Evolutionary conservation across 805 yeast species (phyloP).

Genomic region (Candida nonsorbophila): DNA sequence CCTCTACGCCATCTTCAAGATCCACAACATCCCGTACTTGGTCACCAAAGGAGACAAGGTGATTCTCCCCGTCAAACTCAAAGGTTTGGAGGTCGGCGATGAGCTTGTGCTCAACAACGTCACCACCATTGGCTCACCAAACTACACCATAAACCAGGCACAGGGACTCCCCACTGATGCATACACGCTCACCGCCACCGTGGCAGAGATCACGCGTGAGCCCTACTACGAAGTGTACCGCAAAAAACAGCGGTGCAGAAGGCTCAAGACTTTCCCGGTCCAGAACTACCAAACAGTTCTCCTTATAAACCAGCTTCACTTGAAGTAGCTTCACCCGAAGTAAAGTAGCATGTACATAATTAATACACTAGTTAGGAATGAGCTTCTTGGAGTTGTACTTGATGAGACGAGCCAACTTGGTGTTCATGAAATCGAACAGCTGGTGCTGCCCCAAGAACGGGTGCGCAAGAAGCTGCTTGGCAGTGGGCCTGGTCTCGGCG

Average conservation of each 20-base stretch:
- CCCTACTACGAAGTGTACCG: conserved; percentile 55
- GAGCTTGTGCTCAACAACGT: conserved; percentile 68
- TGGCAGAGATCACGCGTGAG: conserved; percentile 79
- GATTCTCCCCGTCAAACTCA: conserved; percentile 71
- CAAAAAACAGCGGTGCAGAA: conserved; percentile 71
- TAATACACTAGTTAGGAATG: background rate
- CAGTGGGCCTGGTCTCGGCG: conserved; percentile 88
- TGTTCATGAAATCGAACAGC: conserved; percentile 46
- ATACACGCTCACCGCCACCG: conserved; percentile 66
- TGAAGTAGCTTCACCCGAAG: conserved; percentile 22
- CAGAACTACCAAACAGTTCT: conserved; percentile 75
- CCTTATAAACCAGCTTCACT: conserved; percentile 65
- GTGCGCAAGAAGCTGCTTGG: conserved; percentile 54
- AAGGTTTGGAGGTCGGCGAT: conserved; percentile 80
- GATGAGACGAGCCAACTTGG: conserved; percentile 54
- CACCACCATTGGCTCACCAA: conserved; percentile 78
- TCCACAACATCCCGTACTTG: conserved; percentile 80
- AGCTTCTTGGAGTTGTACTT: conserved; percentile 21
- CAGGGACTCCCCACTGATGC: conserved; percentile 23
- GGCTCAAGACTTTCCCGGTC: conserved; percentile 68
- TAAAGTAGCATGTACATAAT: background rate
- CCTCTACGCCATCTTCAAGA: conserved; percentile 75
- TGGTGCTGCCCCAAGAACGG: conserved; percentile 41
- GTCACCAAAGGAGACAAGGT: conserved; percentile 90
- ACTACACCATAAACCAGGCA: conserved; percentile 45